Evolutionary conservation across 352 stramenopile genomes (phyloP).

Genomic region (Thraustochytrium striatum): DNA sequence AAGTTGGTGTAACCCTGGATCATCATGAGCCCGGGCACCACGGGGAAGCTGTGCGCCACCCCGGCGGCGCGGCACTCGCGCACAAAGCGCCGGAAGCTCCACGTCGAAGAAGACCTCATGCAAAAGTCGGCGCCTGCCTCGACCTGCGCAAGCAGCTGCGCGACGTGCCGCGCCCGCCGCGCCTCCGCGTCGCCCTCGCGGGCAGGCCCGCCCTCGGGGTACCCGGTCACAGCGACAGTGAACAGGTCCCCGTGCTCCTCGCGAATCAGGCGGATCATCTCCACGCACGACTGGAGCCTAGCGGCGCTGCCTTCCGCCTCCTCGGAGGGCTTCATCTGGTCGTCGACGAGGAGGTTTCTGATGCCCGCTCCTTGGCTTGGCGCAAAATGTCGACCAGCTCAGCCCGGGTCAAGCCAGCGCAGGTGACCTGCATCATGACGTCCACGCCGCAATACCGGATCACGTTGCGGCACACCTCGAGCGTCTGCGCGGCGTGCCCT

Average conservation of each 20-base stretch:
- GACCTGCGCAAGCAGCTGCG: constrained; percentile 78
- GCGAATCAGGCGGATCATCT: constrained; percentile 80
- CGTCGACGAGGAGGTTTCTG: constrained; percentile 82
- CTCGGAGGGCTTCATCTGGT: constrained; percentile 73
- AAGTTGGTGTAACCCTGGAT: constrained; percentile 65
- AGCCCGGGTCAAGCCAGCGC: constrained; percentile 74
- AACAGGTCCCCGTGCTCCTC: constrained; percentile 81
- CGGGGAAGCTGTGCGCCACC: constrained; percentile 69
- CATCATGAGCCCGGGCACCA: constrained; percentile 88
- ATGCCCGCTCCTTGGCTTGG: constrained; percentile 73
- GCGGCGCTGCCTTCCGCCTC: constrained; percentile 63
- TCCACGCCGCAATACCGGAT: constrained; percentile 83
- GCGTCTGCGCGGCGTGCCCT: constrained; percentile 72
- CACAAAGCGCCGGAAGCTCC: constrained; percentile 73
- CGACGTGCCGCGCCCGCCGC: constrained; percentile 21
- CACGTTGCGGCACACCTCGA: constrained; percentile 78
- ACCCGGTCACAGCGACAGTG: constrained; percentile 81
- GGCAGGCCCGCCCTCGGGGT: constrained; percentile 72
- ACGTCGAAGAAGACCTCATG: constrained; percentile 88
- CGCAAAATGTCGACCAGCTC: constrained; percentile 75
- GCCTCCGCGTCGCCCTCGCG: neutral
- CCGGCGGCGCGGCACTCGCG: constrained; percentile 67
- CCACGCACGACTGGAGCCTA: constrained; percentile 75
- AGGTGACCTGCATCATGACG: constrained; percentile 91
- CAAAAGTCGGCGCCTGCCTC: constrained; percentile 86